These are phyloP conservation scores for Adansonia digitata DNA, from an alignment of 345 rosid species.

Conservation along the genomic window DNA sequence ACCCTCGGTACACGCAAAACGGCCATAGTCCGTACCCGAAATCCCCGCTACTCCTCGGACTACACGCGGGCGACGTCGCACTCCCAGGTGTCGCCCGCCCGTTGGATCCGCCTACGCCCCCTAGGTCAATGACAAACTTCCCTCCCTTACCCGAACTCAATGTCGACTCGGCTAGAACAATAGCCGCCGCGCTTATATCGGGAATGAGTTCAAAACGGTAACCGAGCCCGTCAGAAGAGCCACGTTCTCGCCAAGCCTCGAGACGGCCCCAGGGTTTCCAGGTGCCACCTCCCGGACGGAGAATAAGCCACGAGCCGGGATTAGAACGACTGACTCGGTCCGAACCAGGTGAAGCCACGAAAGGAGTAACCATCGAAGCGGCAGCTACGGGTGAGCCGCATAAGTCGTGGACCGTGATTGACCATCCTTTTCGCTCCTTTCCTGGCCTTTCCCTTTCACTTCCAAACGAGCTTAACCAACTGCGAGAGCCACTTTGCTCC, in stretches of 20 bases:
- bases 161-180: conserved; percentile 65
- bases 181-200: conserved; percentile 61
- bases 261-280: conserved; percentile 97
- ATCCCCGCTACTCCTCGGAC: conserved; percentile 80
- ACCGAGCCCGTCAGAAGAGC: conserved; percentile 63
- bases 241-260: conserved; percentile 95
- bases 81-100: conserved; percentile 35
- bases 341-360: conserved; percentile 79
- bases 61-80: conserved; percentile 52
- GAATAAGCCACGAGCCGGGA: conserved; percentile 84
- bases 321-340: conserved; percentile 91
- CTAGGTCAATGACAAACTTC: conserved; percentile 59
- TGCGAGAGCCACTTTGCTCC: conserved; percentile 43
- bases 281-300: conserved; percentile 70
- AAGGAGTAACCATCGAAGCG: conserved; percentile 79
- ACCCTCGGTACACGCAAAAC: conserved; percentile 56
- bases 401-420: conserved; percentile 79
- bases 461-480: conserved; percentile 77
- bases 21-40: conserved; percentile 70
- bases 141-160: conserved; percentile 64
- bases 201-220: conserved; percentile 73
- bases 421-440: conserved; percentile 90
- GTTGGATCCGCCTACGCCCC: conserved; percentile 13
- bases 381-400: conserved; percentile 88
- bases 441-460: conserved; percentile 72